These are phyloP conservation scores for Cetraspora pellucida DNA, from an alignment of 192 early-diverging fungal genomes.

Conservation along the genomic window DNA sequence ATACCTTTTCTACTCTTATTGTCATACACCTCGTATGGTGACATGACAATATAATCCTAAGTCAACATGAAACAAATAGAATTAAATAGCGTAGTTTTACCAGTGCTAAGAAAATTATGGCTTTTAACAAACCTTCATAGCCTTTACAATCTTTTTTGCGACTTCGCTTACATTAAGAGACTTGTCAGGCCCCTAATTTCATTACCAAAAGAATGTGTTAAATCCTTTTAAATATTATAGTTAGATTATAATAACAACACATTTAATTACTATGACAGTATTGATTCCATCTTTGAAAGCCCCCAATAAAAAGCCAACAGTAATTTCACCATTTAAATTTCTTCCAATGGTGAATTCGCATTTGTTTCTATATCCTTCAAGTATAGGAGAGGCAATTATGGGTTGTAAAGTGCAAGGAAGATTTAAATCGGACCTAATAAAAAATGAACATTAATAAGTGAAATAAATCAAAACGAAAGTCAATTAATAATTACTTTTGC, in stretches of 20 bases:
- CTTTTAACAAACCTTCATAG: constrained; percentile 45
- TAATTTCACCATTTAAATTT: constrained; percentile 53
- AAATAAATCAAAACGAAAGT: constrained; percentile 1
- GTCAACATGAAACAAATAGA: background rate
- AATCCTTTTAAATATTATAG: background rate
- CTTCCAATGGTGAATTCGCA: constrained; percentile 76
- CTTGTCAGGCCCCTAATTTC: constrained; percentile 39
- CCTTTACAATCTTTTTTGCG: constrained; percentile 54
- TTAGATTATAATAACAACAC: background rate
- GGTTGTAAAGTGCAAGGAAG: constrained; percentile 37
- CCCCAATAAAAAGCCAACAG: constrained; percentile 72
- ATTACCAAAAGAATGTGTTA: background rate
- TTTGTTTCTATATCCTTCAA: constrained; percentile 71
- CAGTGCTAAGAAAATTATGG: too few relatives aligned
- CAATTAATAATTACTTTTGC: background rate
- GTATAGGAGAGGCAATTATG: constrained; percentile 60
- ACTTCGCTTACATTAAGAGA: constrained; percentile 50
- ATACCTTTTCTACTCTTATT: constrained; percentile 36
- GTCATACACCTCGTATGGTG: constrained; percentile 43
- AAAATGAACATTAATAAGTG: background rate
- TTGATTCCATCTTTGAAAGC: constrained; percentile 63
- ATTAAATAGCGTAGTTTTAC: background rate
- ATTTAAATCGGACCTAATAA: constrained; percentile 1
- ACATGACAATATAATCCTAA: constrained; percentile 42
- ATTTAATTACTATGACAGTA: constrained; percentile 45